Conservation (phyloP, 805 yeast species). For the Pichia manshurica region DNA sequence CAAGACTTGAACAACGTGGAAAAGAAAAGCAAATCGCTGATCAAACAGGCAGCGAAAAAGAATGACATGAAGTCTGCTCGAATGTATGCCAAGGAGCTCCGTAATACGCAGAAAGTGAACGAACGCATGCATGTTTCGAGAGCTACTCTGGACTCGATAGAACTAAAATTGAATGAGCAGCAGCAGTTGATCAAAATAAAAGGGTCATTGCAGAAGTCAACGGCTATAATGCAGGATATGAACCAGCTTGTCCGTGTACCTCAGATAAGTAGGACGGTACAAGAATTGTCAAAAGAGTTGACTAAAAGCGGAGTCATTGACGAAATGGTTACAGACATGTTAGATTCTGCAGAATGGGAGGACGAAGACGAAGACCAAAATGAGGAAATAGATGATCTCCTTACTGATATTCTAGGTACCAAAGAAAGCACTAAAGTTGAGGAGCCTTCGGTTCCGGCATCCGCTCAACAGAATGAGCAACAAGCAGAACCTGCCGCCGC, state of each 20-base stretch:
- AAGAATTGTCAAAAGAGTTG: constrained; percentile 78
- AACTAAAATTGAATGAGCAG: constrained; percentile 86
- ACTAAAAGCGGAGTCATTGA: constrained; percentile 82
- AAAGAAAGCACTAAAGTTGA: constrained; percentile 24
- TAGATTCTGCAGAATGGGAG: constrained; percentile 63
- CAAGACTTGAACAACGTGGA: constrained; percentile 52
- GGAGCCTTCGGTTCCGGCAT: not conserved
- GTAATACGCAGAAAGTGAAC: constrained; percentile 67
- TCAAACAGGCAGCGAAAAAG: constrained; percentile 68
- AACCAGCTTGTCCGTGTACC: constrained; percentile 75
- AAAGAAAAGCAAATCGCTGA: constrained; percentile 70
- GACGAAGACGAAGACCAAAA: constrained; percentile 61
- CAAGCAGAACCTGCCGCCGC: constrained; percentile 7
- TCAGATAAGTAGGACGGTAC: constrained; percentile 74
- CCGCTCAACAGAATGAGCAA: not conserved
- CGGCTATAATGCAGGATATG: constrained; percentile 84
- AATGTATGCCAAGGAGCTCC: constrained; percentile 76
- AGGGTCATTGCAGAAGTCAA: constrained; percentile 70
- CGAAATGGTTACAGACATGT: constrained; percentile 91
- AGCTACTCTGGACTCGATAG: constrained; percentile 80
- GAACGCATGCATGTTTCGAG: constrained; percentile 69
- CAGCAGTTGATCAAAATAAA: constrained; percentile 80
- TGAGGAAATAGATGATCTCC: constrained; percentile 53
- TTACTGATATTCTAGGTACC: constrained; percentile 39
- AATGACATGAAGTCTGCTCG: constrained; percentile 72